Percentiles rank a stretch among this genome's conserved stretches.
phyloP scores from a whole-genome alignment of 1,139 yeast genomes.

The Zhuliangozyma parablackwelliae region DNA sequence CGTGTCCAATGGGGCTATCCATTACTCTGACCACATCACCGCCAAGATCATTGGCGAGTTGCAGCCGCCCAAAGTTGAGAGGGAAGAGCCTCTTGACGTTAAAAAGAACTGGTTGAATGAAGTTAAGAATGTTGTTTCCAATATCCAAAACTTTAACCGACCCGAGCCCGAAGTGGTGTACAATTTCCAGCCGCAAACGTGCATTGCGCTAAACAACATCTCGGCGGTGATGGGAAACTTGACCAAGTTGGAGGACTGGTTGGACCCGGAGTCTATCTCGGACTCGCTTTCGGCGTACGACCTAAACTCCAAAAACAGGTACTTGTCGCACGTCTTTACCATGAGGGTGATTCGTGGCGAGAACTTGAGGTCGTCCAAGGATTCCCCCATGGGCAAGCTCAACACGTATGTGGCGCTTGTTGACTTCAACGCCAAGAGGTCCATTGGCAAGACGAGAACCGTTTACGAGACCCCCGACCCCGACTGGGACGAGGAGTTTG shows the following conservation, averaged over 20 bases:
- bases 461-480: constrained; percentile 64
- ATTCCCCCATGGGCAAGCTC: constrained; percentile 40
- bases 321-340: constrained; percentile 56
- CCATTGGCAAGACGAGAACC: constrained; percentile 70
- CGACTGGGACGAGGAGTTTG: constrained; percentile 87
- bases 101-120: constrained; percentile 39
- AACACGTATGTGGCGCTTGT: constrained; percentile 67
- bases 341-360: constrained; percentile 68
- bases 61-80: constrained; percentile 19
- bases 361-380: constrained; percentile 40
- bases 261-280: constrained; percentile 63
- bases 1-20: constrained; percentile 56
- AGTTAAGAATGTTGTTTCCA: constrained; percentile 46
- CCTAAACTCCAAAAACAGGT: constrained; percentile 27
- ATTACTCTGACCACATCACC: constrained; percentile 48
- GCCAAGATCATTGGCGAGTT: constrained; percentile 48
- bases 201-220: constrained; percentile 72
- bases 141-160: constrained; percentile 28
- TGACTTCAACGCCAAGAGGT: constrained; percentile 53
- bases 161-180: constrained; percentile 50
- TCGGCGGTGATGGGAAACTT: constrained; percentile 58
- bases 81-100: constrained; percentile 22
- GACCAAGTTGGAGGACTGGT: constrained; percentile 53
- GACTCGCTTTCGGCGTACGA: constrained; percentile 33
- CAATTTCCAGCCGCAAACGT: constrained; percentile 59